Percentiles rank a stretch among this genome's conserved stretches.
Evolutionary conservation across 208 protist genomes (phyloP).

Genomic region (Wallacemonas sp.): DNA sequence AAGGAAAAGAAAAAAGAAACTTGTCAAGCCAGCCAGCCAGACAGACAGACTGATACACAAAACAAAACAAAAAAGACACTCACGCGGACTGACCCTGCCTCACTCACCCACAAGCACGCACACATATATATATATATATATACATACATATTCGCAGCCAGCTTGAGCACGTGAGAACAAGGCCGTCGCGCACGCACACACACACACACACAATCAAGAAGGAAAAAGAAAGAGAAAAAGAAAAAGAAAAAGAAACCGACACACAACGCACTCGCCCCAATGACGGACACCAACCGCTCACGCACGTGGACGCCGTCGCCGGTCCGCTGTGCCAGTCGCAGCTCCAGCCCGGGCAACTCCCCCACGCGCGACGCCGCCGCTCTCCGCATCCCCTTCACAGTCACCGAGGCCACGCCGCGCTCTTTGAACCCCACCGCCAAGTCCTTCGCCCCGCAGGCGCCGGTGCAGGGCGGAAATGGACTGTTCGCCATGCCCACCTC

Average conservation of each 20-base stretch:
- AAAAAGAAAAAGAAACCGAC: neutral
- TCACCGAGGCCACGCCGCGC: slow-evolving; percentile 9
- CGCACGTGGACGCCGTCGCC: slow-evolving; percentile 15
- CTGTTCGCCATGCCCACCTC: slow-evolving; percentile 12
- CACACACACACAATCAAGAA: neutral
- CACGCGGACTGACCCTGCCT: neutral
- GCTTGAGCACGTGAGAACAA: no score
- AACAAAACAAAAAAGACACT: no score
- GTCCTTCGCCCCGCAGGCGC: slow-evolving; percentile 7
- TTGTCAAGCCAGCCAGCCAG: neutral
- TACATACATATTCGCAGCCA: slow-evolving; percentile 29
- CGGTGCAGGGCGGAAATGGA: slow-evolving; percentile 5
- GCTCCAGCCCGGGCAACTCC: slow-evolving; percentile 5
- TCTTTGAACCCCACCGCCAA: slow-evolving; percentile 15
- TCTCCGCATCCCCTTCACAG: slow-evolving; percentile 1
- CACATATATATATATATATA: slow-evolving; percentile 34
- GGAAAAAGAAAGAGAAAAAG: no score
- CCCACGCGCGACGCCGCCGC: neutral
- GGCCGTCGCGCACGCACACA: no score
- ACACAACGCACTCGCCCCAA: slow-evolving; percentile 2
- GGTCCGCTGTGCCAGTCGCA: slow-evolving; percentile 9
- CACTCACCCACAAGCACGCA: slow-evolving; percentile 11
- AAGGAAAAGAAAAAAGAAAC: slow-evolving; percentile 14
- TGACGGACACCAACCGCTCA: neutral
- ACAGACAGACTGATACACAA: no score